Percentiles rank a stretch among this genome's conserved stretches.
Evolutionary conservation across 768 basidiomycete genomes (phyloP).

Genomic region (Suillus placidus): DNA sequence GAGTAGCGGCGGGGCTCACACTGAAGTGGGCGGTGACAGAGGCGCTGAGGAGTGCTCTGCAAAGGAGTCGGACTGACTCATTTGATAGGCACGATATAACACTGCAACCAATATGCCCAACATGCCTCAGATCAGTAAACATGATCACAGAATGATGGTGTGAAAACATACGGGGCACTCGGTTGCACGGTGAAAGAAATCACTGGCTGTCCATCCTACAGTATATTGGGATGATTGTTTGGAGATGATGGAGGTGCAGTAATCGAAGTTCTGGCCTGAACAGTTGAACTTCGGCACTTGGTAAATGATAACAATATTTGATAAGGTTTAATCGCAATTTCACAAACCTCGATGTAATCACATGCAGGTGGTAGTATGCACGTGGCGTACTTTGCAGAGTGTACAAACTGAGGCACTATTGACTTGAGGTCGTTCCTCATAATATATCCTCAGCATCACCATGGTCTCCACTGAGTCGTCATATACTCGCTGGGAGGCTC

Average conservation of each 20-base stretch:
- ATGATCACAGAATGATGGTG: neutral
- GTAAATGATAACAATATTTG: too few relatives aligned
- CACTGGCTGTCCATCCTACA: neutral
- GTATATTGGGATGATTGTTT: neutral
- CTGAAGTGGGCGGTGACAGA: neutral
- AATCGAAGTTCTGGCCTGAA: neutral
- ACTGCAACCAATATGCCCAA: neutral
- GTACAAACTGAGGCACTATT: conserved; percentile 1
- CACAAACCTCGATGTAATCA: conserved; percentile 7
- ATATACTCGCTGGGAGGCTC: conserved; percentile 56
- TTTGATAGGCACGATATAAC: neutral
- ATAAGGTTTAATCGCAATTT: neutral
- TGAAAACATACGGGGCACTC: neutral
- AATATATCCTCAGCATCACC: conserved; percentile 11
- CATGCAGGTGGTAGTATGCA: neutral
- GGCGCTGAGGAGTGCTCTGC: neutral
- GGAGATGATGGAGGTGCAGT: neutral
- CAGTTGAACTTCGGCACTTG: too few relatives aligned
- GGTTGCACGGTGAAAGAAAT: neutral
- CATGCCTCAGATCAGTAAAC: neutral
- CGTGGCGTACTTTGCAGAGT: neutral
- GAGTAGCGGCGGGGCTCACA: neutral
- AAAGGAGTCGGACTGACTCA: neutral
- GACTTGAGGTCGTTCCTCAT: neutral
- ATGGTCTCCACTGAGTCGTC: conserved; percentile 44